Percentiles rank a stretch among this genome's conserved stretches.
Conservation (phyloP, 2,329 filamentous ascomycete genomes). For the Leptographium radiaticola region DNA sequence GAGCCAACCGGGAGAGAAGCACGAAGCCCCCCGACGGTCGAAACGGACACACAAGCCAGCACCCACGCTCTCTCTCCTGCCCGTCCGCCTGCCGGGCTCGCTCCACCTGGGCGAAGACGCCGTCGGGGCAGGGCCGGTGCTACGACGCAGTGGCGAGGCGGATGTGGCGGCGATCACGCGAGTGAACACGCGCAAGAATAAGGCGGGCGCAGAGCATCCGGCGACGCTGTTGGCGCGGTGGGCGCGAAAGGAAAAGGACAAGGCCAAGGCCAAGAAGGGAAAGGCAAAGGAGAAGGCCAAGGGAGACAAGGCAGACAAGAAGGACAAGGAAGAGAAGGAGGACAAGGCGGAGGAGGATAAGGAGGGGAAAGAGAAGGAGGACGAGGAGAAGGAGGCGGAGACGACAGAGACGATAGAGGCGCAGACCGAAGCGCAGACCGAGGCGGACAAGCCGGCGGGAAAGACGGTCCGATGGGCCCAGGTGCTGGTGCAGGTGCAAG, state of each 20-base stretch:
- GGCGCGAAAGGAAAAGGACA: background rate
- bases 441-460: background rate
- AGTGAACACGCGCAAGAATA: conserved; percentile 32
- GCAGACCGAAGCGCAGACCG: background rate
- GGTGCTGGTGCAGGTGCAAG: conserved; percentile 17
- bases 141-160: conserved; percentile 24
- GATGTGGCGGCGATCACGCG: conserved; percentile 27
- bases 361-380: no score
- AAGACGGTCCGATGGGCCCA: conserved; percentile 23
- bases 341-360: background rate
- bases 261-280: background rate
- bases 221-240: conserved; percentile 17
- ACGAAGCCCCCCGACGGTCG: no score
- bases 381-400: no score
- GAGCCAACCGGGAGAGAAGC: no score
- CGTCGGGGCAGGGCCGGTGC: conserved; percentile 8
- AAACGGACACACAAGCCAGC: no score
- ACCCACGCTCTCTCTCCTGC: conserved; percentile 15
- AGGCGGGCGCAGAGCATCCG: conserved; percentile 22
- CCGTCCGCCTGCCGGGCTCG: conserved; percentile 19
- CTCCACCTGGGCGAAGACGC: conserved; percentile 15
- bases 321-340: no score
- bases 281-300: background rate
- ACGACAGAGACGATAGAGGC: no score
- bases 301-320: no score